Evolutionary conservation across 768 basidiomycete genomes (phyloP).

Genomic region (Mycena haematopus): DNA sequence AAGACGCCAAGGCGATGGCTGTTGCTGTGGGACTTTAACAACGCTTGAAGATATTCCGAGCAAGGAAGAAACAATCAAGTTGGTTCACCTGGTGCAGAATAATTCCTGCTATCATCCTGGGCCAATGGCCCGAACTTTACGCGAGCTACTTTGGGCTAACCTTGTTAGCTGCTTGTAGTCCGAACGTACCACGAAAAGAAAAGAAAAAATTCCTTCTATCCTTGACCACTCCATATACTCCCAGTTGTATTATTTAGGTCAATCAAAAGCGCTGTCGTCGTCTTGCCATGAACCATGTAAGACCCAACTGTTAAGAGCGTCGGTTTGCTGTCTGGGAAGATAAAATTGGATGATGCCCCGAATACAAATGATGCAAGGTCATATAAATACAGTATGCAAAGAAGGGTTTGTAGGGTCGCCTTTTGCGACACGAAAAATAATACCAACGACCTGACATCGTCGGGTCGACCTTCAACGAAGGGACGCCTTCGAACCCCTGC

Average conservation of each 20-base stretch:
- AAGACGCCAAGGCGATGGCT: neutral
- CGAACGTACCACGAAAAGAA: too few relatives aligned
- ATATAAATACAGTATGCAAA: conserved; percentile 26
- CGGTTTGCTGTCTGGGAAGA: neutral
- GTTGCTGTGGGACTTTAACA: neutral
- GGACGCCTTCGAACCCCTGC: conserved; percentile 32
- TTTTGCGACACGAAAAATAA: conserved; percentile 29
- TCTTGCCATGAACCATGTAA: too few relatives aligned
- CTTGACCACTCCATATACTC: too few relatives aligned
- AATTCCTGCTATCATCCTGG: too few relatives aligned
- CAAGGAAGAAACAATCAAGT: neutral
- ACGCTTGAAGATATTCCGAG: neutral
- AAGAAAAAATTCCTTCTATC: too few relatives aligned
- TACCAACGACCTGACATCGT: conserved; percentile 31
- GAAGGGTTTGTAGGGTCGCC: conserved; percentile 26
- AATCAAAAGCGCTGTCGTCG: too few relatives aligned
- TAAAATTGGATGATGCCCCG: conserved; percentile 10
- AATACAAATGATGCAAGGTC: conserved; percentile 3
- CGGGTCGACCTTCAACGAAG: conserved; percentile 29
- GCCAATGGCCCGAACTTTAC: too few relatives aligned
- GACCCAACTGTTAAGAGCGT: too few relatives aligned
- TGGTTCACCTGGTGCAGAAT: neutral
- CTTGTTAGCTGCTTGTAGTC: too few relatives aligned
- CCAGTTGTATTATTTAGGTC: too few relatives aligned
- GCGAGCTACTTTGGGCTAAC: too few relatives aligned